phyloP scores from a whole-genome alignment of 805 yeast genomes.

The Teunomyces tritomae region DNA sequence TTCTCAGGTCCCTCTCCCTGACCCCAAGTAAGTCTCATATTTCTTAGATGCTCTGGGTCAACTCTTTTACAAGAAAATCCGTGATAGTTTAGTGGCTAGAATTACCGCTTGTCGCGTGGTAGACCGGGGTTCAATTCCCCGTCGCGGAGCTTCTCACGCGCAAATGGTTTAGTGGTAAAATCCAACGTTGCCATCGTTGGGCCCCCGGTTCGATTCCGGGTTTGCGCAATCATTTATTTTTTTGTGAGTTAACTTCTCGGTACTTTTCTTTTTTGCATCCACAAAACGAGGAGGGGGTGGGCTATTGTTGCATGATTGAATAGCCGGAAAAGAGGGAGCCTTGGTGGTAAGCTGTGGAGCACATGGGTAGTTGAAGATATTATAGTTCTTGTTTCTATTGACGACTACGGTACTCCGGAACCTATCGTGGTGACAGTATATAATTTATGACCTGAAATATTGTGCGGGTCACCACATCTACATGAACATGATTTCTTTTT shows the following conservation, averaged over 20 bases:
- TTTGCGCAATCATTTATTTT: conserved; percentile 11
- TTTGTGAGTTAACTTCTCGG: background rate
- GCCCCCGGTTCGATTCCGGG: conserved; percentile 14
- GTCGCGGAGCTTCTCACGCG: conserved; percentile 7
- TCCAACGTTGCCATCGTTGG: conserved; percentile 13
- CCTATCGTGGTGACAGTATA: too few species aligned
- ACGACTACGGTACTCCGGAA: too few species aligned
- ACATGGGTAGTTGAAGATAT: background rate
- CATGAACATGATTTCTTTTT: background rate
- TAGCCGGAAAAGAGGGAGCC: background rate
- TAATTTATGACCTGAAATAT: too few species aligned
- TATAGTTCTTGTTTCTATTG: background rate
- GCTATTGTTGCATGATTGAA: background rate
- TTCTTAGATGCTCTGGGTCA: too few species aligned
- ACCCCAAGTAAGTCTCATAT: too few species aligned
- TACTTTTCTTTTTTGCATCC: background rate
- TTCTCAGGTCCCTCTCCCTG: too few species aligned
- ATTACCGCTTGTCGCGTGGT: conserved; percentile 10
- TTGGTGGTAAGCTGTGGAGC: background rate
- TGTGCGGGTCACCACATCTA: background rate
- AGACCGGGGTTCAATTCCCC: conserved; percentile 10
- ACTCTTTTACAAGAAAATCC: background rate
- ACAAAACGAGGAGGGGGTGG: background rate
- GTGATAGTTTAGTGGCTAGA: conserved; percentile 11
- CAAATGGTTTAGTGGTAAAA: conserved; percentile 11